Conservation (phyloP, 768 basidiomycete species). For the Agaricus bisporus region DNA sequence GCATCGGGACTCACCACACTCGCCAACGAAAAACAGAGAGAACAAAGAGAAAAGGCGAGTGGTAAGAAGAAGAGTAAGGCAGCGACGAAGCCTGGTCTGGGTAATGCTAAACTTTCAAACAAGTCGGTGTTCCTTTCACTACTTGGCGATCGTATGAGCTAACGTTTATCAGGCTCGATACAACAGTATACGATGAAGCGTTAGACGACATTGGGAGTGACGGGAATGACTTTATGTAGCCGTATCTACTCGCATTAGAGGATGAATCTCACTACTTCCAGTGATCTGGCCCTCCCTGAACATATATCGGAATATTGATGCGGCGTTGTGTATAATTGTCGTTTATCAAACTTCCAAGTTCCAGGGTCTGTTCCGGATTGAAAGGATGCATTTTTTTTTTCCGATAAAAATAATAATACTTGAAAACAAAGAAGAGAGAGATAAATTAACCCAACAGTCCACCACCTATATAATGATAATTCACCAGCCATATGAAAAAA, state of each 20-base stretch:
- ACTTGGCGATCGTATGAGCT: constrained; percentile 2
- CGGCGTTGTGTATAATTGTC: too few relatives aligned
- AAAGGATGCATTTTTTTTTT: too few relatives aligned
- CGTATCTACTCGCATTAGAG: background rate
- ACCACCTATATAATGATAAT: too few relatives aligned
- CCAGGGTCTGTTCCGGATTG: too few relatives aligned
- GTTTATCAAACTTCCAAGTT: too few relatives aligned
- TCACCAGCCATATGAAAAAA: too few relatives aligned
- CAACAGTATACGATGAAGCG: constrained; percentile 76
- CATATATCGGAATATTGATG: too few relatives aligned
- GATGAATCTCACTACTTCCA: background rate
- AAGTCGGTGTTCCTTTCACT: constrained; percentile 37
- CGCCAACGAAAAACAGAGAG: constrained; percentile 94
- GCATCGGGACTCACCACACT: constrained; percentile 79
- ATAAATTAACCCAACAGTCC: too few relatives aligned
- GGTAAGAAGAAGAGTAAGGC: constrained; percentile 88
- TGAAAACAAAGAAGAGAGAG: too few relatives aligned
- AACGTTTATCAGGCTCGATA: constrained; percentile 56
- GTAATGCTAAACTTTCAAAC: constrained; percentile 58
- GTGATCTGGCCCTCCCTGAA: too few relatives aligned
- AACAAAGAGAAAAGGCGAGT: constrained; percentile 75
- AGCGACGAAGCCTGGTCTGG: constrained; percentile 67
- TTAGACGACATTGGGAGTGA: constrained; percentile 81
- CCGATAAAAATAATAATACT: too few relatives aligned
- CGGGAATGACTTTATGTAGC: constrained; percentile 88